A percentile compares a stretch with the other conserved stretches of the same genome.
These are phyloP conservation scores for Solanum tarijense DNA, from an alignment of 257 asterid genomes.

Conservation along the genomic window DNA sequence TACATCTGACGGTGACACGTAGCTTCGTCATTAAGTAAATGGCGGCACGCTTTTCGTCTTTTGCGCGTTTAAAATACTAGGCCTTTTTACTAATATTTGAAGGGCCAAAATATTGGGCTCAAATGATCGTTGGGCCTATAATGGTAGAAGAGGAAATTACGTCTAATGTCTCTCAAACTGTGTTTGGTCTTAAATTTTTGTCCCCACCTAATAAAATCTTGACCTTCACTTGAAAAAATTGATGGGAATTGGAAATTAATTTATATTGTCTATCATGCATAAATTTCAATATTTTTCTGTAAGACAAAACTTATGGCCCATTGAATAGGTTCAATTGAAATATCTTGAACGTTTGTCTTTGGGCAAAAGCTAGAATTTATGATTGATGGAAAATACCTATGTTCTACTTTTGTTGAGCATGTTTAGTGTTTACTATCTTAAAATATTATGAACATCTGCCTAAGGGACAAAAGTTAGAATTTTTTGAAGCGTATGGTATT, in stretches of 20 bases:
- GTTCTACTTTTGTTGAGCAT: neutral
- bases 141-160: neutral
- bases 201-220: neutral
- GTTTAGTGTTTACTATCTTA: no score
- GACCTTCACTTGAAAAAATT: neutral
- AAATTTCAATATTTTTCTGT: no score
- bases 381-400: neutral
- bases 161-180: neutral
- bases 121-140: neutral
- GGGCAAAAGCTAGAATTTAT: no score
- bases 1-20: constrained; percentile 25
- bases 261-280: neutral
- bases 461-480: neutral
- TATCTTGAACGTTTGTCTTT: neutral
- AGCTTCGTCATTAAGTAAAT: constrained; percentile 29
- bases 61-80: neutral
- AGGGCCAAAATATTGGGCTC: neutral
- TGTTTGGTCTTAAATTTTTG: neutral
- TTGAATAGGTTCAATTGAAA: neutral
- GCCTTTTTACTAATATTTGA: neutral
- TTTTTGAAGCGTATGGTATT: no score
- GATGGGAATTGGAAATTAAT: neutral
- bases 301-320: neutral
- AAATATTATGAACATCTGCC: neutral
- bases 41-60: neutral